phyloP scores from a whole-genome alignment of 2,329 filamentous ascomycete species.

The Botrytis sinoallii region DNA sequence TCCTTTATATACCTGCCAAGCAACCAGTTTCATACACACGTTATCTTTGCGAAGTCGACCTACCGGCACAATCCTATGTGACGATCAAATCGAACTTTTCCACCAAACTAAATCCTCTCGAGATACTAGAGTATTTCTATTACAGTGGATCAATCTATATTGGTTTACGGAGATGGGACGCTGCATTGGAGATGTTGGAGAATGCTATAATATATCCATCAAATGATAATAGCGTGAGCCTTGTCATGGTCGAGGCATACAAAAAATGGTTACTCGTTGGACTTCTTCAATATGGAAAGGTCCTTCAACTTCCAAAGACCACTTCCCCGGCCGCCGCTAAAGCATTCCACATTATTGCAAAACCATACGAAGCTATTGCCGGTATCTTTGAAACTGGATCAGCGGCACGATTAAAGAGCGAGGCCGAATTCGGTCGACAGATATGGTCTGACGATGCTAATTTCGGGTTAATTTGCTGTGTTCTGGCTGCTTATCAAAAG shows the following conservation, averaged over 20 bases:
- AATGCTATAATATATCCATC: conserved; percentile 66
- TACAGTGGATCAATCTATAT: conserved; percentile 64
- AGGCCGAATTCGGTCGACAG: conserved; percentile 56
- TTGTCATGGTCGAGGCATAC: conserved; percentile 83
- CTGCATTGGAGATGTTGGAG: conserved; percentile 60
- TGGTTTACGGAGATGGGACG: conserved; percentile 57
- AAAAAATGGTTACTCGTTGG: conserved; percentile 85
- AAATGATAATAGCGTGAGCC: conserved; percentile 61
- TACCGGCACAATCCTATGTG: conserved; percentile 56
- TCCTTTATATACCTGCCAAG: conserved; percentile 61
- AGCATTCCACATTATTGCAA: conserved; percentile 56
- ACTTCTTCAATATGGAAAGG: conserved; percentile 66
- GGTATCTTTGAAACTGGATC: conserved; percentile 62
- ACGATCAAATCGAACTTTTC: conserved; percentile 57
- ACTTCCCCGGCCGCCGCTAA: conserved; percentile 53
- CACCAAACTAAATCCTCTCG: conserved; percentile 47
- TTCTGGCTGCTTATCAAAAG: conserved; percentile 67
- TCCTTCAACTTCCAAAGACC: conserved; percentile 53
- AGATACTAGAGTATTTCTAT: conserved; percentile 66
- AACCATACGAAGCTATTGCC: conserved; percentile 69
- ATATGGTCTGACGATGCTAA: conserved; percentile 74
- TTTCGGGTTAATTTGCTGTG: conserved; percentile 64
- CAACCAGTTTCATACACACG: conserved; percentile 36
- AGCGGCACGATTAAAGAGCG: conserved; percentile 58
- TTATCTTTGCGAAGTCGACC: conserved; percentile 45